phyloP scores from a whole-genome alignment of 805 yeast species.

The Pichia membranifaciens region DNA sequence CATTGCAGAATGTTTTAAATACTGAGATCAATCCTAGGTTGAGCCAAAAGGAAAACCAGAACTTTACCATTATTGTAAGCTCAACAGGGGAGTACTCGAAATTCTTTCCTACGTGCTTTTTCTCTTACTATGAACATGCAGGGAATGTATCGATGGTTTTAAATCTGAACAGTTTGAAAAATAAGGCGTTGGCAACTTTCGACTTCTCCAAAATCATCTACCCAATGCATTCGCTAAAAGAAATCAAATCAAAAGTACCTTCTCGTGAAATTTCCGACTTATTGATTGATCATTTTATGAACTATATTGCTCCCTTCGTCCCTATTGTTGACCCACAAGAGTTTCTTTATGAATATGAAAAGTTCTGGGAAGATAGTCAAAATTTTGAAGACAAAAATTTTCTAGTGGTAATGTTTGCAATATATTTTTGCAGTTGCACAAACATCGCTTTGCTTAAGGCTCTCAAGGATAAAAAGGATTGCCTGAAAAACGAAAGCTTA shows the following conservation, averaged over 20 bases:
- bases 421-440: slow-evolving; percentile 20
- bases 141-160: slow-evolving; percentile 17
- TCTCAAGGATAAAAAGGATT: neutral
- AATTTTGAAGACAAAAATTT: slow-evolving; percentile 13
- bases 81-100: slow-evolving; percentile 23
- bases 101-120: slow-evolving; percentile 19
- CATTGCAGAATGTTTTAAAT: slow-evolving; percentile 5
- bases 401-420: slow-evolving; percentile 16
- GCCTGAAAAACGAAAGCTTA: neutral
- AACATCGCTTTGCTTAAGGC: slow-evolving; percentile 10
- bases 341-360: slow-evolving; percentile 15
- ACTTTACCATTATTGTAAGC: slow-evolving; percentile 19
- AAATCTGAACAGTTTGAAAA: slow-evolving; percentile 8
- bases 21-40: slow-evolving; percentile 16
- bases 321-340: slow-evolving; percentile 22
- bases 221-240: slow-evolving; percentile 12
- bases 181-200: slow-evolving; percentile 14
- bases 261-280: slow-evolving; percentile 10
- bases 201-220: slow-evolving; percentile 15
- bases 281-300: slow-evolving; percentile 18
- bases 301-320: slow-evolving; percentile 18
- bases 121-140: slow-evolving; percentile 19
- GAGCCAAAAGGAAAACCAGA: slow-evolving; percentile 14
- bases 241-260: slow-evolving; percentile 15
- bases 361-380: slow-evolving; percentile 13